phyloP scores from a whole-genome alignment of 1,284 basidiomycete genomes.

The Cerioporus squamosus region DNA sequence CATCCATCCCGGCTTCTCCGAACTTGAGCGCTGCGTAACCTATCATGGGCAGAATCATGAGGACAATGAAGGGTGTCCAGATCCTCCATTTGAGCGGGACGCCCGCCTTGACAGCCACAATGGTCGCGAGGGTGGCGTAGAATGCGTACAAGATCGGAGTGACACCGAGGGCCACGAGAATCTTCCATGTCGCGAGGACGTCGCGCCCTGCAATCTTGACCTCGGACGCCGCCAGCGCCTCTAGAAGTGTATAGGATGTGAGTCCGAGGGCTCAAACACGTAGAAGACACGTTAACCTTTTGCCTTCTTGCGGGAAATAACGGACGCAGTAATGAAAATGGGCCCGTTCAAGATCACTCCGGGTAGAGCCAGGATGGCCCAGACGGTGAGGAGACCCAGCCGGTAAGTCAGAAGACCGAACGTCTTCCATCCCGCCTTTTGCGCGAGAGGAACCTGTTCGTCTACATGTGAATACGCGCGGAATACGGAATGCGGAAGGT shows the following conservation, averaged over 20 bases:
- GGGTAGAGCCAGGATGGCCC: conserved; percentile 90
- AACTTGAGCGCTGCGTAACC: conserved; percentile 97
- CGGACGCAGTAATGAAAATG: conserved; percentile 92
- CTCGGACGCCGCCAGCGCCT: conserved; percentile 94
- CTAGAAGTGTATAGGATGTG: conserved; percentile 44
- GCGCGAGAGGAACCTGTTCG: conserved; percentile 75
- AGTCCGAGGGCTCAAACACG: neutral
- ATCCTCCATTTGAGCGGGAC: conserved; percentile 69
- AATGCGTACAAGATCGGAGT: conserved; percentile 88
- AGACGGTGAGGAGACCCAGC: conserved; percentile 78
- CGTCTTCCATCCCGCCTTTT: conserved; percentile 88
- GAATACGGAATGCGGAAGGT: neutral
- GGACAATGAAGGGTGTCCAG: conserved; percentile 82
- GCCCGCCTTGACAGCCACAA: conserved; percentile 75
- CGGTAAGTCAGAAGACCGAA: conserved; percentile 88
- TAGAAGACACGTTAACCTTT: conserved; percentile 61
- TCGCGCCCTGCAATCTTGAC: conserved; percentile 97
- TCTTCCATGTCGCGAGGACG: conserved; percentile 98
- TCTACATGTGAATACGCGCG: neutral
- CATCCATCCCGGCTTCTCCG: conserved; percentile 98
- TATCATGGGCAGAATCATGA: conserved; percentile 84
- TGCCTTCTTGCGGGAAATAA: conserved; percentile 90
- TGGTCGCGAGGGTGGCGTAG: conserved; percentile 84
- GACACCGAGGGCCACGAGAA: conserved; percentile 91
- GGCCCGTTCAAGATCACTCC: conserved; percentile 96